Percentiles rank a stretch among this genome's conserved stretches.
These are phyloP conservation scores for Ormosia emarginata DNA, from an alignment of 306 rosid species.

Conservation along the genomic window DNA sequence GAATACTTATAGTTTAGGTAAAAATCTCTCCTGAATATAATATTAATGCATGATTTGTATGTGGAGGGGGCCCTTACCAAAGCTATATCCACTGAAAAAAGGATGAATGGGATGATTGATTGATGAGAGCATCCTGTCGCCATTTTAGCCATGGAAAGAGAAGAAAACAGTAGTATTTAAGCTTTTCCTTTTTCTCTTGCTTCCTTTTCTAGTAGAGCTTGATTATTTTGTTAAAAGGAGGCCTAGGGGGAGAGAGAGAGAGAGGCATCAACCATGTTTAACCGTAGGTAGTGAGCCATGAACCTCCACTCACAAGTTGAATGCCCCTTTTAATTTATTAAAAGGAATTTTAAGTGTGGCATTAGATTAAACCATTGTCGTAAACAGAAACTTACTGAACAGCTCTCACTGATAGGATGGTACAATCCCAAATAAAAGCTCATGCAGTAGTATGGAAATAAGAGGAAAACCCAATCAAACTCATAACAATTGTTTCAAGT, in stretches of 20 bases:
- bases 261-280: slow-evolving; percentile 44
- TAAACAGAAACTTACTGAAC: neutral
- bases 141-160: slow-evolving; percentile 39
- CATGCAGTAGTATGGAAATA: neutral
- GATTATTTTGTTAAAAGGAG: slow-evolving; percentile 33
- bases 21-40: slow-evolving; percentile 57
- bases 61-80: slow-evolving; percentile 45
- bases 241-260: neutral
- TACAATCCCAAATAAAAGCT: neutral
- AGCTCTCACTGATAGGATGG: neutral
- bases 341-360: slow-evolving; percentile 24
- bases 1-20: too few relatives aligned
- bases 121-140: slow-evolving; percentile 49
- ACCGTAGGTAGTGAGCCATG: slow-evolving; percentile 53
- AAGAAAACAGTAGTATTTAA: slow-evolving; percentile 35
- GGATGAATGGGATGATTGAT: slow-evolving; percentile 41
- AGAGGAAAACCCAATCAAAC: neutral
- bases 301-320: slow-evolving; percentile 53
- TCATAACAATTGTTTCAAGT: neutral
- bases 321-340: slow-evolving; percentile 21
- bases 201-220: slow-evolving; percentile 21
- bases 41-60: slow-evolving; percentile 42
- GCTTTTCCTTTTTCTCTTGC: slow-evolving; percentile 25
- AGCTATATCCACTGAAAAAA: slow-evolving; percentile 40
- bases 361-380: slow-evolving; percentile 18